Conservation (phyloP, 441 rosid species). For the Aleurites moluccanus region DNA sequence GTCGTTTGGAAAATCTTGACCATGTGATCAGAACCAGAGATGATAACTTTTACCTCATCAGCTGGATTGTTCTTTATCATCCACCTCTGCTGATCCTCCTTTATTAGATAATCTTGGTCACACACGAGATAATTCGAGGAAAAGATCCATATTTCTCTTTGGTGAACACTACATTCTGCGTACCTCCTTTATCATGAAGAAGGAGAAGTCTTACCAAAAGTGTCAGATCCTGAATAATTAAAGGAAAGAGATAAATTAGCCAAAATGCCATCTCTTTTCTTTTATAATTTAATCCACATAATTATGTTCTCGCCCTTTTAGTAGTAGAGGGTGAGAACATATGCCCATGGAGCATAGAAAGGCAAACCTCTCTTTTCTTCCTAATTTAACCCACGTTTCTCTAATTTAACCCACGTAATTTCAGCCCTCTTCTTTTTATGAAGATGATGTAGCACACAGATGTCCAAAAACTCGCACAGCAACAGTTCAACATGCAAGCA, state of each 20-base stretch:
- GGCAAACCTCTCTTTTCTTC: not conserved
- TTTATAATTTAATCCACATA: no score
- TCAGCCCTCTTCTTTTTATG: not conserved
- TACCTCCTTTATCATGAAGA: not conserved
- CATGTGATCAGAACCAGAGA: slow-evolving; percentile 38
- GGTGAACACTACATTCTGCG: slow-evolving; percentile 19
- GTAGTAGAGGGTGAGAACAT: not conserved
- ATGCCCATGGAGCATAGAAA: not conserved
- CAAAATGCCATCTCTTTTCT: no score
- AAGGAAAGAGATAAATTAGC: not conserved
- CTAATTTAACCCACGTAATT: no score
- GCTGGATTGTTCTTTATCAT: slow-evolving; percentile 33
- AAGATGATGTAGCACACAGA: not conserved
- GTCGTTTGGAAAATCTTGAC: slow-evolving; percentile 37
- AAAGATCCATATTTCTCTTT: slow-evolving; percentile 29
- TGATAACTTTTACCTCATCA: slow-evolving; percentile 28
- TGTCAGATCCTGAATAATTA: slow-evolving; percentile 23
- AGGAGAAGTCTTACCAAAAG: slow-evolving; percentile 25
- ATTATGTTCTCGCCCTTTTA: not conserved
- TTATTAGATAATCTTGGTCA: slow-evolving; percentile 21
- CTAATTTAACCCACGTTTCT: not conserved
- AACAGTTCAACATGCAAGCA: no score
- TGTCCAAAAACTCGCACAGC: no score
- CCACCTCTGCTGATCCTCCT: slow-evolving; percentile 29
- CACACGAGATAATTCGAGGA: slow-evolving; percentile 28